Base-by-base conservation (phyloP, 257 asterid species). In the Nyctanthes arbortristis region DNA sequence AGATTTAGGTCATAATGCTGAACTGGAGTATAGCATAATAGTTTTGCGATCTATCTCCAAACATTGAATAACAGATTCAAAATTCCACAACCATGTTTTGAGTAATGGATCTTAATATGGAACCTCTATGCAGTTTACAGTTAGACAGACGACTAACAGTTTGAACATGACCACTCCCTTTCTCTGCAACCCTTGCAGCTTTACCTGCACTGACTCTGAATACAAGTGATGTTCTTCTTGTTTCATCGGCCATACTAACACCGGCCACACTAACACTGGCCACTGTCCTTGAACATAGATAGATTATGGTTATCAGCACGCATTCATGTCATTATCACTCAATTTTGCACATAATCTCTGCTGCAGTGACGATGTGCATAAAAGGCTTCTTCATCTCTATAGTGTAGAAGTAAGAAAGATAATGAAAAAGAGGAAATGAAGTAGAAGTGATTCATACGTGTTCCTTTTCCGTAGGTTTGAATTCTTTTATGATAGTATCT, bases 361-460 rank as follows among this genome's bases (percentile, higher is more conserved):
- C 59, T 22, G 10, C 10, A 20, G 59, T 25, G 10, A 52, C 3
- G 31, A 52, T 27, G 5, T 10, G 2, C 11, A n/a, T 10, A 52
- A 22, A 32, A 58, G 60, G 39, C 18, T 29, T 58, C 57, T 57
- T 68, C 30, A n/a, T 29, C 34, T 12, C 14, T 13, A 33, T 58
- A 58, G 18, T 52, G 28, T 33, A 57, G 28, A 63, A n/a, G 60
- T 29, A 65, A 60, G 64, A 30, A 37, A 75, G 24, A 63, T 30
- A 29, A 36, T 54, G 28, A 55, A 27, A 63, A 16, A 29, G 28
- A 29, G 3, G 22, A 18, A n/a, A 16, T 12, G 65, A 29, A 10
- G 30, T 24, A 4, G 59, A 24, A 52, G 59, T 20, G 7, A 20
- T 16, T 24, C 59, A 27, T 52, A 52, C 59, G 22, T 31, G 24